Percentiles rank a stretch among this genome's conserved stretches.
Evolutionary conservation across 495 filamentous ascomycete genomes (phyloP).

Genomic region (Parmelia sp.): DNA sequence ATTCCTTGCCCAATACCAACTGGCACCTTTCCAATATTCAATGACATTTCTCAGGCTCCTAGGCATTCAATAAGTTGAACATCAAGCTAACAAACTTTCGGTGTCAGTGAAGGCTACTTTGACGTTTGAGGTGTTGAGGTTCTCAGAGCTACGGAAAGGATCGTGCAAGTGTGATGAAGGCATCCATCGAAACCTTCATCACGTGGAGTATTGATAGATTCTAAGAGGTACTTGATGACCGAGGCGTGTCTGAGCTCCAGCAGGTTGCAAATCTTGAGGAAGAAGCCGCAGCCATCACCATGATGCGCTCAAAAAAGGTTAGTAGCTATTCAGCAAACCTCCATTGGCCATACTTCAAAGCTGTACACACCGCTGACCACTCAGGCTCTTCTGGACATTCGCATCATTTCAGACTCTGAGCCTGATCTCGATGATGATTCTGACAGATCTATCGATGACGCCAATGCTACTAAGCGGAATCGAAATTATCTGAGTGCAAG

Average conservation of each 20-base stretch:
- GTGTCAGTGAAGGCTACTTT: not conserved
- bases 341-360: not conserved
- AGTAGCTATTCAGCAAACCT: not conserved
- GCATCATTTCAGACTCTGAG: not conserved
- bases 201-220: not conserved
- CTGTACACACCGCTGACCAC: not conserved
- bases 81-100: not conserved
- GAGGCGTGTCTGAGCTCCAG: not conserved
- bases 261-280: not conserved
- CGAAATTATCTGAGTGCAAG: not conserved
- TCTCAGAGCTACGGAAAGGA: too few species aligned
- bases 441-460: not conserved
- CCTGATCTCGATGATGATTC: not conserved
- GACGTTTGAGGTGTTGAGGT: too few species aligned
- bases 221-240: not conserved
- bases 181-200: not conserved
- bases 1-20: not conserved
- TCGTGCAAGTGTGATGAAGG: too few species aligned
- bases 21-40: not conserved
- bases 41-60: not conserved
- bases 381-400: not conserved
- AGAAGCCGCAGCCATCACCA: not conserved
- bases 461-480: not conserved
- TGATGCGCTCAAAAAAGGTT: not conserved
- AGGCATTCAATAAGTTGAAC: not conserved